Evolutionary conservation across 768 basidiomycete genomes (phyloP).

Genomic region (Termitomyces sp.): DNA sequence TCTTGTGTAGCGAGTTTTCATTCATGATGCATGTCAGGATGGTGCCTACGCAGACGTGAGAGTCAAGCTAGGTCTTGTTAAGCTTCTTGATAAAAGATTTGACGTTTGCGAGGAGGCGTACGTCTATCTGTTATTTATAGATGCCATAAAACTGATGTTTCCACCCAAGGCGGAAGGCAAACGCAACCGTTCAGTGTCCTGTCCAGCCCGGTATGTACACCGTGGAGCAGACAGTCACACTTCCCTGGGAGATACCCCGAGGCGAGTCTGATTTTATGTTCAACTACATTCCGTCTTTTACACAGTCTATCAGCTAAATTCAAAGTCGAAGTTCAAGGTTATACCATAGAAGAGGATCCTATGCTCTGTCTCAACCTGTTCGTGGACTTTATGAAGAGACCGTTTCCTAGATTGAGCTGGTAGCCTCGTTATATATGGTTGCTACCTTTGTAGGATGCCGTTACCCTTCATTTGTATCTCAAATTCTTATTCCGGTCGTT

Average conservation of each 20-base stretch:
- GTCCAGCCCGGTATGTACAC: conserved; percentile 64
- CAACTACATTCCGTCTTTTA: conserved; percentile 3
- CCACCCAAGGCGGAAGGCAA: conserved; percentile 50
- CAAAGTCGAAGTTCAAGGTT: conserved; percentile 60
- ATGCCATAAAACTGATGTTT: conserved; percentile 1
- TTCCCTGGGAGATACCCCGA: conserved; percentile 90
- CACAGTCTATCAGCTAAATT: conserved; percentile 68
- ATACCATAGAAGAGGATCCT: conserved; percentile 65
- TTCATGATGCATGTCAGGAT: conserved; percentile 43
- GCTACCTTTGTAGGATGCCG: neutral
- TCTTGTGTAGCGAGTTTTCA: neutral
- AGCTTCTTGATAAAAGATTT: conserved; percentile 77
- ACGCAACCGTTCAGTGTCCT: conserved; percentile 81
- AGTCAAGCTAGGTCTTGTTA: conserved; percentile 93
- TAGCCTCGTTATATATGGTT: conserved; percentile 9
- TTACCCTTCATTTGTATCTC: neutral
- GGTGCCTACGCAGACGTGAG: conserved; percentile 87
- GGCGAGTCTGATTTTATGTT: conserved; percentile 33
- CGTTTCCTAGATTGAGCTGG: conserved; percentile 28
- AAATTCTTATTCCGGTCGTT: neutral
- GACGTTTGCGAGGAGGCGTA: conserved; percentile 95
- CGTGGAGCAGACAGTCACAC: conserved; percentile 77
- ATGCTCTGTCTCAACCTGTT: conserved; percentile 77
- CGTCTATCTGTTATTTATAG: conserved; percentile 27
- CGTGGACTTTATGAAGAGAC: conserved; percentile 66